Base-by-base conservation (phyloP, 805 yeast genomes). In the Saccharomycopsis javanensis region DNA sequence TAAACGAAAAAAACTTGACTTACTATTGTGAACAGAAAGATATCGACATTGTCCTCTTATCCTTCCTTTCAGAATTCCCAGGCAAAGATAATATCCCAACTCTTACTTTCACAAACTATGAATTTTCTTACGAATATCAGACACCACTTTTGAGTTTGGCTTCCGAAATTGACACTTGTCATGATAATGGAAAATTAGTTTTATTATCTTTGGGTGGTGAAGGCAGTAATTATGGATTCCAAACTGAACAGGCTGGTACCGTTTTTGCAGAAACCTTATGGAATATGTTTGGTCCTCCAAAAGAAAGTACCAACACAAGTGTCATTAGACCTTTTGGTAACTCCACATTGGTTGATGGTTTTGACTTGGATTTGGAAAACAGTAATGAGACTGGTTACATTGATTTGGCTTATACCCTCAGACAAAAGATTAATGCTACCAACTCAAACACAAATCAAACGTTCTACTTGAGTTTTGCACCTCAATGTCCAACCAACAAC, bases 321-420 rank as follows among this genome's bases (percentile, higher is more conserved):
- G 50, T n/a, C 15, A 18, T 23, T 59, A 62, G 73, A 61, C 69
- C 79, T 59, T 83, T 85, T 64, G 88, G 82, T 53, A 78, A 75
- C 61, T 73, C 37, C 72, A 70, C 54, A 10, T 8, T 45, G 30
- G 31, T 92, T 51, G 97, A 92, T 69, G 98, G 98, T 25, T 91
- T 90, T 68, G 98, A 92, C 69, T 83, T 91, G 62, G 98, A 92
- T 70, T 81, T 87, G 64, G 98, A 92, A 71, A 73, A 75, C 66
- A 70, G 70, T 57, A 62, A 67, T 51, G 68, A 70, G 55, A 69
- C 72, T n/a, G 88, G 87, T 42, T 78, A 75, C 59, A 75, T 75
- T 54, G 80, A 80, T 3, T 70, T 79, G 57, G 79, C 74, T 11
- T 63, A 61, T 51, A 61, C 63, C 31, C 58, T 71, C 59, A 72